Evolutionary conservation across 495 filamentous ascomycete genomes (phyloP), one percentile per base, ranked within the genome.

Genomic region (Hyaloscypha variabilis): DNA sequence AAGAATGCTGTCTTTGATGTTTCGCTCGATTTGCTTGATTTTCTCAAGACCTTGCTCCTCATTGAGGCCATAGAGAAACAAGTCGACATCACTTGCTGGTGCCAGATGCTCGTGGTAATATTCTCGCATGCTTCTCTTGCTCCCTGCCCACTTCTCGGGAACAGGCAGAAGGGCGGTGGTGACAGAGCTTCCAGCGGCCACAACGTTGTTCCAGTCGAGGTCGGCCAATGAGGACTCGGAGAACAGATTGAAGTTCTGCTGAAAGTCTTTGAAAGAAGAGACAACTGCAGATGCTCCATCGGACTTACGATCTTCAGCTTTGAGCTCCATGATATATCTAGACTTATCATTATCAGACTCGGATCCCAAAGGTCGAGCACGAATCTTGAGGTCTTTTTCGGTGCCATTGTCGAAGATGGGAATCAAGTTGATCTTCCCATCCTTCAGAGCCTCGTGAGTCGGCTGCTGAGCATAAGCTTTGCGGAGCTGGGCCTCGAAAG

Each of bases 11-110:
- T 93, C 87, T 25, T 84, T 86, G 69, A 96, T 83, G 11, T 76
- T 80, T 10, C 77, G 74, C 67, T 94, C 92, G 69, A 96, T 93
- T 58, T 89, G 78, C 68, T 88, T 87, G 73, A 96, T 93, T 79
- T 94, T 94, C 68, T 91, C 86, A 46, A 92, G 78, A 0, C 89
- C 92, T 67, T 91, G 79, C 57, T 85, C 81, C 66, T 93, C 89
- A 28, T 81, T 85, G 68, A 96, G 78, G 0, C 91, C 91, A 68
- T 93, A 91, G 23, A 96, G 71, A 75, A 94, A 96, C 21, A 96
- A 79, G 74, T 96, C 91, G 28, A 96, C 89, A 75, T 96, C 92
- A 3, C 90, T 93, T 1, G 91, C 90, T 0, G 91, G 91, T 6
- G 88, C 88, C 69, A 94, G 86, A 62, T 87, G 82, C 67, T 94